phyloP scores from a whole-genome alignment of 768 basidiomycete genomes.

The Pleurotus sapidus region DNA sequence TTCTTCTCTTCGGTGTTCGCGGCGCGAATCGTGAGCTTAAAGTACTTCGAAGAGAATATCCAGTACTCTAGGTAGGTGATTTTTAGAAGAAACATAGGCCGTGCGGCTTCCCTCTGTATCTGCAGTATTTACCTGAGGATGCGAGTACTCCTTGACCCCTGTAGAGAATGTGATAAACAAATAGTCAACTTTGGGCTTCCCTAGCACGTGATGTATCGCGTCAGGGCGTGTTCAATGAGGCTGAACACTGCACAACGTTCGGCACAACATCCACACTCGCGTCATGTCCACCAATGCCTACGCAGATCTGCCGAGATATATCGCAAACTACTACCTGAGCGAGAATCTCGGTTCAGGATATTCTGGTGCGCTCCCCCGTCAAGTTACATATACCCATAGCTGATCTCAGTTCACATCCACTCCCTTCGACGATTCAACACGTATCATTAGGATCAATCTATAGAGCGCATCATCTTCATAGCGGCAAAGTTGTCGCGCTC shows the following conservation, averaged over 20 bases:
- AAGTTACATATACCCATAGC: background rate
- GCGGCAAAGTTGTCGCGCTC: slow-evolving; percentile 60
- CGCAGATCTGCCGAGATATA: slow-evolving; percentile 26
- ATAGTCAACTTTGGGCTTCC: too few relatives aligned
- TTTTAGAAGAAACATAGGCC: too few relatives aligned
- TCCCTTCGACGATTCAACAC: background rate
- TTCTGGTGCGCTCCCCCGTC: slow-evolving; percentile 43
- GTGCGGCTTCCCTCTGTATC: too few relatives aligned
- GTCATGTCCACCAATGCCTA: background rate
- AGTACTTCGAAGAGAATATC: too few relatives aligned
- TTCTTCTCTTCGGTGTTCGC: too few relatives aligned
- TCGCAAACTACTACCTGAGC: slow-evolving; percentile 63
- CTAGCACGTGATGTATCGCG: slow-evolving; percentile 5
- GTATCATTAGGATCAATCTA: slow-evolving; percentile 67
- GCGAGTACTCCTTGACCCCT: too few relatives aligned
- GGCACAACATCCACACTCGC: background rate
- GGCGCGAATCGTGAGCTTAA: too few relatives aligned
- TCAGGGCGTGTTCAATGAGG: background rate
- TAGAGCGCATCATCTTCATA: slow-evolving; percentile 56
- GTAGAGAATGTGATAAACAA: too few relatives aligned
- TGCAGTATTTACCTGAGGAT: too few relatives aligned
- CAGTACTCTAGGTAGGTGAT: too few relatives aligned
- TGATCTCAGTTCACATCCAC: slow-evolving; percentile 3
- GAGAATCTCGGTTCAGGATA: slow-evolving; percentile 68
- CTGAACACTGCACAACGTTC: background rate